These are phyloP conservation scores for Agaricus subrufescens DNA, from an alignment of 768 basidiomycete genomes.

Conservation along the genomic window DNA sequence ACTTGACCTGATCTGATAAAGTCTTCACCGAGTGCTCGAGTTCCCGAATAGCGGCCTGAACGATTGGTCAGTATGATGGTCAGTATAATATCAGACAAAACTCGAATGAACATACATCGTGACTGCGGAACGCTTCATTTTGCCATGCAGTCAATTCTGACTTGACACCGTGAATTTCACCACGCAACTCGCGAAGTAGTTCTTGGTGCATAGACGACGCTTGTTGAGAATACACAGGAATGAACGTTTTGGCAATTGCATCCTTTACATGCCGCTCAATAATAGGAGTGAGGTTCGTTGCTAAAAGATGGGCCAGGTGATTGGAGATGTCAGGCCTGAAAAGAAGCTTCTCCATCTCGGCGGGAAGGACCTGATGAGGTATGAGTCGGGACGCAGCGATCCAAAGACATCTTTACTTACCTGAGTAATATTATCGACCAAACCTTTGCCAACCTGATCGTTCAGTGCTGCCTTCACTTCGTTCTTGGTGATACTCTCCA, in stretches of 20 bases:
- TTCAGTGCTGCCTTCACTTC: slow-evolving; percentile 78
- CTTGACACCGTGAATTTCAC: slow-evolving; percentile 73
- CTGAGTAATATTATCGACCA: slow-evolving; percentile 70
- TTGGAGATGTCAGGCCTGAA: slow-evolving; percentile 70
- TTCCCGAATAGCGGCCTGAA: slow-evolving; percentile 69
- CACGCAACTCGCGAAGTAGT: slow-evolving; percentile 66
- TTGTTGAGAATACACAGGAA: slow-evolving; percentile 74
- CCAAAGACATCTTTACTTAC: slow-evolving; percentile 34
- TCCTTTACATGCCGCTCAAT: slow-evolving; percentile 84
- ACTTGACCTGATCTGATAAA: slow-evolving; percentile 80
- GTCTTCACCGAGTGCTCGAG: slow-evolving; percentile 73
- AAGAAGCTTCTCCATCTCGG: slow-evolving; percentile 76
- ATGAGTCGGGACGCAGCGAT: slow-evolving; percentile 11
- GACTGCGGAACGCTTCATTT: slow-evolving; percentile 66
- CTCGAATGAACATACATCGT: slow-evolving; percentile 55
- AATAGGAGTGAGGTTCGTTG: slow-evolving; percentile 65
- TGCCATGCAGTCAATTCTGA: slow-evolving; percentile 81
- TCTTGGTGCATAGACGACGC: slow-evolving; percentile 79
- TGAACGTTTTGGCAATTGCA: slow-evolving; percentile 62
- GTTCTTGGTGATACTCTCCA: slow-evolving; percentile 76
- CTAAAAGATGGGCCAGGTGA: slow-evolving; percentile 73
- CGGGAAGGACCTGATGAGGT: slow-evolving; percentile 56
- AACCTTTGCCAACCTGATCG: slow-evolving; percentile 69
- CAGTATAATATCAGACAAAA: background rate
- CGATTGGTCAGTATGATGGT: background rate